Base-by-base conservation (phyloP, 352 stramenopile species). In the Globisporangium abappressorium region DNA sequence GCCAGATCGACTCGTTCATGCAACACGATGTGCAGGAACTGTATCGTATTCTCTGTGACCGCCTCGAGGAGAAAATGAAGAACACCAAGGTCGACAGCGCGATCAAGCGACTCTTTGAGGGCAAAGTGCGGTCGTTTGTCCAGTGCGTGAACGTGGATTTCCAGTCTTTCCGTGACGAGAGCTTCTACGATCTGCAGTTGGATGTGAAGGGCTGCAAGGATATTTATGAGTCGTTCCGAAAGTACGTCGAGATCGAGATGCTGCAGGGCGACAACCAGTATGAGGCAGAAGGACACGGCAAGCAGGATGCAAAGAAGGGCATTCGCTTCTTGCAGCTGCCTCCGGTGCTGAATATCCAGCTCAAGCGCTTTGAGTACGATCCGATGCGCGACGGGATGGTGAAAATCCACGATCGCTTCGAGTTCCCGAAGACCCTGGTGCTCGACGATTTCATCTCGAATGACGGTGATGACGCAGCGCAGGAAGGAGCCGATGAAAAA, bases 201-300 rank as follows among this genome's bases (percentile, higher is more conserved):
- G 91, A 97, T 57, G 93, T 98, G 28, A 98, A 98, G 74, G 92
- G 91, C 51, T 97, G 87, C 64, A 85, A 77, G 9, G 87, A 94
- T 67, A 81, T 98, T 22, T 89, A 97, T 68, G 87, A 89, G 28
- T 96, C 89, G 4, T 97, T 98, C 62, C 80, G 80, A 33, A 97
- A 97, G 72, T 98, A 98, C 55, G 88, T 98, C 43, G 89, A 96
- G 67, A 88, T 94, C 20, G 94, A 98, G 67, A 86, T 97, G 78
- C 78, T 98, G 24, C 80, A 98, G 26, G 93, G 92, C 22, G 94
- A 98, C 49, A 98, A 98, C 72, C 92, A 98, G 77, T 98, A 98
- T 77, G 91, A 96, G 43, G 86, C 90, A 0, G 91, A 96, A 65
- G 90, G 81, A 14, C 81, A 90, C 54, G 90, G 92, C 6, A 97